These are phyloP conservation scores for Sphaerostilbella broomeana DNA, from an alignment of 2,329 filamentous ascomycete genomes.

Conservation along the genomic window DNA sequence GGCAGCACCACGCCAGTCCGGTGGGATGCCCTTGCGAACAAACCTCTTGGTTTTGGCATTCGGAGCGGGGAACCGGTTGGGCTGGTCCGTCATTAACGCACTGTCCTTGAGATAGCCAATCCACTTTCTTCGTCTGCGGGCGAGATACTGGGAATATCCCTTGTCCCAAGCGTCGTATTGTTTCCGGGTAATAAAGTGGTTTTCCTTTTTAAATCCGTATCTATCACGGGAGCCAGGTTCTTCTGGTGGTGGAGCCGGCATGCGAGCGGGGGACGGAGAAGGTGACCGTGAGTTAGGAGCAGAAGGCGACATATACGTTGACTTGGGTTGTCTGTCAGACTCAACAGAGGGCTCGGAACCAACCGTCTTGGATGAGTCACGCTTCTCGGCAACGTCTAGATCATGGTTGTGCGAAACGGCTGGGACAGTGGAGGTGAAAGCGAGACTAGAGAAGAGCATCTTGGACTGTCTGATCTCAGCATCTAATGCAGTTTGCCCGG, in stretches of 20 bases:
- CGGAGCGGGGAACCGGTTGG: constrained; percentile 71
- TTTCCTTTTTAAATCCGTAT: constrained; percentile 88
- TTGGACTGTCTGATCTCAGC: constrained; percentile 35
- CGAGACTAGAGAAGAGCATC: constrained; percentile 34
- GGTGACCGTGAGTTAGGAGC: constrained; percentile 13
- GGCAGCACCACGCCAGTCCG: constrained; percentile 87
- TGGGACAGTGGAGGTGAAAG: constrained; percentile 34
- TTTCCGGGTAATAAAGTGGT: constrained; percentile 66
- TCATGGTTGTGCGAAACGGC: constrained; percentile 29
- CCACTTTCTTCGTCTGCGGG: constrained; percentile 77
- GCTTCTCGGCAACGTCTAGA: constrained; percentile 31
- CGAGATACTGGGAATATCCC: constrained; percentile 68
- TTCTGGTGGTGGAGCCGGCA: constrained; percentile 33
- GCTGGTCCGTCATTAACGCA: constrained; percentile 63
- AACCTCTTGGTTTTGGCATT: constrained; percentile 83
- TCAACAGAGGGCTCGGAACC: constrained; percentile 29
- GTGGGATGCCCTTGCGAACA: constrained; percentile 86
- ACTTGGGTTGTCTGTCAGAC: constrained; percentile 20
- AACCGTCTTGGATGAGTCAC: constrained; percentile 46
- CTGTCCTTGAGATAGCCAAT: constrained; percentile 67
- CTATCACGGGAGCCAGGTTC: constrained; percentile 59
- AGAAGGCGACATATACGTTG: constrained; percentile 9
- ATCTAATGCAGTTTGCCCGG: constrained; percentile 26
- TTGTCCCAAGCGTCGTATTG: constrained; percentile 79
- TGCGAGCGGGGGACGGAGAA: constrained; percentile 11